Conservation (phyloP, 257 asterid species). For the Fraxinus pennsylvanica region DNA sequence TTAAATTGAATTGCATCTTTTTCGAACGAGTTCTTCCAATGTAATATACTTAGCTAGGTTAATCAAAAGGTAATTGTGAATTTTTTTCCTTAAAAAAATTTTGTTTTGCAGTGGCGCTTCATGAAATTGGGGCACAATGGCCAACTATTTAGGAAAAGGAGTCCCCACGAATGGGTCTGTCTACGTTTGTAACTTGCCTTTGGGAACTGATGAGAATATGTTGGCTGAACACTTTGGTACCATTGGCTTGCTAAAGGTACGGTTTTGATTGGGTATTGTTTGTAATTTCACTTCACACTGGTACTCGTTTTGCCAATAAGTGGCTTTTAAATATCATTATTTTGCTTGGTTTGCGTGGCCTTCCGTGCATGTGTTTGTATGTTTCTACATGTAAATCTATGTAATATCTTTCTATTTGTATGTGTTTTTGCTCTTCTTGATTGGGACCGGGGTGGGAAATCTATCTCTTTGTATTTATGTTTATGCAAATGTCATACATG, state of each 20-base stretch:
- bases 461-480: not conserved
- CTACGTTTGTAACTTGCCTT: slow-evolving; percentile 89
- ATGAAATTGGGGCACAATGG: slow-evolving; percentile 74
- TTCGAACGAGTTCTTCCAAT: not conserved
- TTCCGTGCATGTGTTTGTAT: not conserved
- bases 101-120: slow-evolving; percentile 28
- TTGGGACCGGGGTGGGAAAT: too few species aligned
- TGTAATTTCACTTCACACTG: not conserved
- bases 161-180: slow-evolving; percentile 75
- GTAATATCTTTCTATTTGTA: not conserved
- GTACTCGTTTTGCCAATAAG: slow-evolving; percentile 1
- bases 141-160: slow-evolving; percentile 60
- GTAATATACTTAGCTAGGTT: slow-evolving; percentile 8
- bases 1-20: not conserved
- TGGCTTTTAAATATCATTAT: not conserved
- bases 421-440: not conserved
- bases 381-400: not conserved
- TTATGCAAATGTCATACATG: not conserved
- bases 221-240: slow-evolving; percentile 94
- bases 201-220: slow-evolving; percentile 89
- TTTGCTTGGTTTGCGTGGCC: not conserved
- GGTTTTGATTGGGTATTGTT: slow-evolving; percentile 28
- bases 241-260: slow-evolving; percentile 94
- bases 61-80: not conserved
- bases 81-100: not conserved